These are phyloP conservation scores for Thinopyrum elongatum DNA, from an alignment of 176 grass and related monocot genomes.

Conservation along the genomic window DNA sequence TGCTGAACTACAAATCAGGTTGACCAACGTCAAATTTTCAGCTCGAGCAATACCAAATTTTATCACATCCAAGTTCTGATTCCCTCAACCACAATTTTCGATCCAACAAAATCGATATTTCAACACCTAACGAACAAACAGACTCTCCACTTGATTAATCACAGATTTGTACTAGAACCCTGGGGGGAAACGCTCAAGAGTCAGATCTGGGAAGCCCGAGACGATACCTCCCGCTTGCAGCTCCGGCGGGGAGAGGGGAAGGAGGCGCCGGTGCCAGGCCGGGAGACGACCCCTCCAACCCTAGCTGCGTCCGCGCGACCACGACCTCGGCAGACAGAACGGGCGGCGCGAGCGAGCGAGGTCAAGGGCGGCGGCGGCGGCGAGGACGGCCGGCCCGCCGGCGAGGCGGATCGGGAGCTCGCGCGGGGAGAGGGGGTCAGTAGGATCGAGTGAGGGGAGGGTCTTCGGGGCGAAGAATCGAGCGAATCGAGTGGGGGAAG, in stretches of 20 bases:
- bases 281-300: neutral
- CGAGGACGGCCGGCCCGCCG: neutral
- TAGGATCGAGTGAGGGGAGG: neutral
- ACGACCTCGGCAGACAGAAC: neutral
- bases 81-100: neutral
- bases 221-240: slow-evolving; percentile 1
- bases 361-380: neutral
- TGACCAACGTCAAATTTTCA: neutral
- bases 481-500: slow-evolving; percentile 1
- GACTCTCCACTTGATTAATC: neutral
- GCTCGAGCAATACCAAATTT: neutral
- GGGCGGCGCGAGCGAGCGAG: neutral
- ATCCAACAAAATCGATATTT: neutral
- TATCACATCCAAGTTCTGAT: neutral
- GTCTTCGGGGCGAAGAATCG: neutral
- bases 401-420: slow-evolving; percentile 5
- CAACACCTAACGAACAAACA: neutral
- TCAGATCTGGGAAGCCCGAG: neutral
- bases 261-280: neutral
- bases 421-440: neutral
- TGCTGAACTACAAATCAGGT: neutral
- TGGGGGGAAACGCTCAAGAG: neutral
- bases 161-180: neutral
- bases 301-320: neutral
- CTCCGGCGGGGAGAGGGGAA: neutral